Evolutionary conservation across 345 rosid genomes (phyloP).

Genomic region (Salix brachista): DNA sequence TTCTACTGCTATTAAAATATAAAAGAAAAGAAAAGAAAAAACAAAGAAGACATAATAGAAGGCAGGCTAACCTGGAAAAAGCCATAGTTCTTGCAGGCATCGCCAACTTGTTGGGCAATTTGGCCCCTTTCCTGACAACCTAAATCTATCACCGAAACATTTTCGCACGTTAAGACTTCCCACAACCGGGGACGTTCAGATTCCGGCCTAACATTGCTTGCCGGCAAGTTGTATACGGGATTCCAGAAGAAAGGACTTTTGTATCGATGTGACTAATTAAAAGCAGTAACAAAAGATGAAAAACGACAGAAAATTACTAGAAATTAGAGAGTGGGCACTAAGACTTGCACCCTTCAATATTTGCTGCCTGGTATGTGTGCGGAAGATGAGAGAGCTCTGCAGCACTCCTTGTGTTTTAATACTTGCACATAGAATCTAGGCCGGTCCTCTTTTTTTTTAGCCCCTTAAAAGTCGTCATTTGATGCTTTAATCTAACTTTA

Average conservation of each 20-base stretch:
- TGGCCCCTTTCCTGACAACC: conserved; percentile 40
- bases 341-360: too few relatives aligned
- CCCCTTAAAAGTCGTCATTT: neutral
- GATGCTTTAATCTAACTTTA: neutral
- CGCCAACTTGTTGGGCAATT: conserved; percentile 36
- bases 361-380: neutral
- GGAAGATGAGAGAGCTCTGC: neutral
- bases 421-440: neutral
- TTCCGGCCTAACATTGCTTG: conserved; percentile 58
- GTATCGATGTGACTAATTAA: conserved; percentile 38
- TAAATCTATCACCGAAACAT: conserved; percentile 68
- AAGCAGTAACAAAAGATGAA: neutral
- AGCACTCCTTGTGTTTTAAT: neutral
- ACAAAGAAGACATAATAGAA: neutral
- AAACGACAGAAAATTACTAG: neutral
- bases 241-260: conserved; percentile 57
- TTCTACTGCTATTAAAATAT: too few relatives aligned
- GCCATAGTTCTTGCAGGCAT: conserved; percentile 57
- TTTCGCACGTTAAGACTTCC: conserved; percentile 45
- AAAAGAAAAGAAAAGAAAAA: too few relatives aligned
- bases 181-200: conserved; percentile 63
- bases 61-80: conserved; percentile 55
- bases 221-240: conserved; percentile 49
- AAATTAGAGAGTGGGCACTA: neutral
- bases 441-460: neutral